These are phyloP conservation scores for Ogataea philodendri DNA, from an alignment of 805 yeast species.

Conservation along the genomic window DNA sequence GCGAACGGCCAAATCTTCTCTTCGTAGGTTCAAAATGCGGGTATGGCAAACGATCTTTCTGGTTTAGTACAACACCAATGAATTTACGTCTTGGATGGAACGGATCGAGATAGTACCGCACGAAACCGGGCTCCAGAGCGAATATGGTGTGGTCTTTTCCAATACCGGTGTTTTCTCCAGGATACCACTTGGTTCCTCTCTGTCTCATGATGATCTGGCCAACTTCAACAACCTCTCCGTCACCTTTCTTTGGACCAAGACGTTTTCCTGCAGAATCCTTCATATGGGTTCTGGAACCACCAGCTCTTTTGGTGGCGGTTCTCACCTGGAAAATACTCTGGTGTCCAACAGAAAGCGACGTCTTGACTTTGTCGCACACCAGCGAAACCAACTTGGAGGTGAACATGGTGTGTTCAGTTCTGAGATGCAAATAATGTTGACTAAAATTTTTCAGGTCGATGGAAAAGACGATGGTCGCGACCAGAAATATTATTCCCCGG, in stretches of 20 bases:
- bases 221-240: constrained; percentile 69
- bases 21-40: constrained; percentile 88
- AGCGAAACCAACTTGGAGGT: constrained; percentile 8
- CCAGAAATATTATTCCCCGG: no score
- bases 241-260: constrained; percentile 85
- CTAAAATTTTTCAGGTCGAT: constrained; percentile 12
- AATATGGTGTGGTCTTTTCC: constrained; percentile 93
- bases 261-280: constrained; percentile 94
- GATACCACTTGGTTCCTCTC: constrained; percentile 91
- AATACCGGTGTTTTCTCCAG: constrained; percentile 87
- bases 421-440: constrained; percentile 1
- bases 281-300: constrained; percentile 92
- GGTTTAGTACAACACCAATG: constrained; percentile 78
- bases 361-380: constrained; percentile 14
- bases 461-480: constrained; percentile 12
- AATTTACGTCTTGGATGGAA: constrained; percentile 92
- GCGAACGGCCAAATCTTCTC: constrained; percentile 76
- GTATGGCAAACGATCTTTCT: constrained; percentile 68
- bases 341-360: constrained; percentile 14
- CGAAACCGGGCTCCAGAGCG: constrained; percentile 91
- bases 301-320: constrained; percentile 89
- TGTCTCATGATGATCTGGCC: constrained; percentile 92
- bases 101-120: constrained; percentile 88
- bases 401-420: constrained; percentile 4
- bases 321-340: constrained; percentile 49